phyloP scores from a whole-genome alignment of 257 asterid genomes.

The Henckelia pumila region DNA sequence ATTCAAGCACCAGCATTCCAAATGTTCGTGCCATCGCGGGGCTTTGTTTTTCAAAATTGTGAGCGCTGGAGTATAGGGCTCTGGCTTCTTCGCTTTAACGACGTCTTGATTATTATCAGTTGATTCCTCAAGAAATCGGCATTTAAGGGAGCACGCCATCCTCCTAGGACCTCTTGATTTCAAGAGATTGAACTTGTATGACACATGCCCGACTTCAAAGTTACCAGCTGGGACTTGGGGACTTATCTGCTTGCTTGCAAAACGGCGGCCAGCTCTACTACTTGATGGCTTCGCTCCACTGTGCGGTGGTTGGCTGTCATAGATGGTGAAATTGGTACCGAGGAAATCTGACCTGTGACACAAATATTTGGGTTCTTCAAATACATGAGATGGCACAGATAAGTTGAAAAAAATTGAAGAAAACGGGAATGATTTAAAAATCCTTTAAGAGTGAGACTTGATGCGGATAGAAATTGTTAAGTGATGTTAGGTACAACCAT shows the following conservation, averaged over 20 bases:
- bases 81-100: slow-evolving; percentile 31
- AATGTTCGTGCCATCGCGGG: slow-evolving; percentile 91
- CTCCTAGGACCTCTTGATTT: slow-evolving; percentile 97
- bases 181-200: slow-evolving; percentile 81
- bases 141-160: slow-evolving; percentile 64
- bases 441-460: not conserved
- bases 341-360: slow-evolving; percentile 80
- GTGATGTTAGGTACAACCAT: not conserved
- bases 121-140: slow-evolving; percentile 37
- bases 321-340: slow-evolving; percentile 83
- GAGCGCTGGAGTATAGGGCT: slow-evolving; percentile 22
- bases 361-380: not conserved
- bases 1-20: slow-evolving; percentile 97
- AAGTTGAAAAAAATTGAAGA: not conserved
- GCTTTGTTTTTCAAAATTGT: slow-evolving; percentile 78
- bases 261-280: slow-evolving; percentile 70
- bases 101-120: slow-evolving; percentile 28
- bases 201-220: slow-evolving; percentile 74
- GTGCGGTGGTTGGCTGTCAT: slow-evolving; percentile 80
- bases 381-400: not conserved
- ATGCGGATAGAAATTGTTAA: not conserved
- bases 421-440: not conserved
- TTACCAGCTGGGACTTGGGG: slow-evolving; percentile 88
- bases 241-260: slow-evolving; percentile 81
- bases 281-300: slow-evolving; percentile 76